phyloP scores from a whole-genome alignment of 345 rosid species.

The Lepidium aucheri region DNA sequence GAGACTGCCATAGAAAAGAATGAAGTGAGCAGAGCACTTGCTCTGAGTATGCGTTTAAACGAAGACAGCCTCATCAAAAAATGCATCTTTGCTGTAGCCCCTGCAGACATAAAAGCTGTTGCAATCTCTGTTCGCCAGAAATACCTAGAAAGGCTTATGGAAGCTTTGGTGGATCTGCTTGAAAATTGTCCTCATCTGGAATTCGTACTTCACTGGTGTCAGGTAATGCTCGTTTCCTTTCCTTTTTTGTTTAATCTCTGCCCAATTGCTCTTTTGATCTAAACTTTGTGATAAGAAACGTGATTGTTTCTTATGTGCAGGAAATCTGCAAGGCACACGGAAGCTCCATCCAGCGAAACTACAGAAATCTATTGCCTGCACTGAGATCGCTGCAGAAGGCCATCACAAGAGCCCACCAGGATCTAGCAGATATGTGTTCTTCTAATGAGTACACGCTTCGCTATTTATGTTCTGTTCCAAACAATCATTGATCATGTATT shows the following conservation, averaged over 20 bases:
- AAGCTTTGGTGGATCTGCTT: constrained; percentile 70
- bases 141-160: constrained; percentile 77
- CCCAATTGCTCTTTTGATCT: not conserved
- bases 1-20: constrained; percentile 60
- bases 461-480: constrained; percentile 57
- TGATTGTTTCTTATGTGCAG: constrained; percentile 34
- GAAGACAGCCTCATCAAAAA: constrained; percentile 73
- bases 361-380: constrained; percentile 70
- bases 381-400: constrained; percentile 81
- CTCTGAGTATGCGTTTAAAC: constrained; percentile 85
- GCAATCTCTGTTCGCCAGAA: constrained; percentile 52
- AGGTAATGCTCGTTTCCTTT: constrained; percentile 32
- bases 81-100: constrained; percentile 70
- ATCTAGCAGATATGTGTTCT: constrained; percentile 83
- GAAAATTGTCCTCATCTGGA: constrained; percentile 88
- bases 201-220: constrained; percentile 84
- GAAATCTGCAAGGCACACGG: constrained; percentile 88
- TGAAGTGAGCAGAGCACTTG: constrained; percentile 62
- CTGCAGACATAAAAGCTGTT: constrained; percentile 58
- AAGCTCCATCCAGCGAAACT: constrained; percentile 65
- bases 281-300: too few relatives aligned
- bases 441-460: constrained; percentile 81
- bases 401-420: constrained; percentile 78
- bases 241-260: not conserved
- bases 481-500: constrained; percentile 13